A percentile compares a stretch with the other conserved stretches of the same genome.
Evolutionary conservation across 495 filamentous ascomycete genomes (phyloP).

Genomic region (Penicillium crystallinum): DNA sequence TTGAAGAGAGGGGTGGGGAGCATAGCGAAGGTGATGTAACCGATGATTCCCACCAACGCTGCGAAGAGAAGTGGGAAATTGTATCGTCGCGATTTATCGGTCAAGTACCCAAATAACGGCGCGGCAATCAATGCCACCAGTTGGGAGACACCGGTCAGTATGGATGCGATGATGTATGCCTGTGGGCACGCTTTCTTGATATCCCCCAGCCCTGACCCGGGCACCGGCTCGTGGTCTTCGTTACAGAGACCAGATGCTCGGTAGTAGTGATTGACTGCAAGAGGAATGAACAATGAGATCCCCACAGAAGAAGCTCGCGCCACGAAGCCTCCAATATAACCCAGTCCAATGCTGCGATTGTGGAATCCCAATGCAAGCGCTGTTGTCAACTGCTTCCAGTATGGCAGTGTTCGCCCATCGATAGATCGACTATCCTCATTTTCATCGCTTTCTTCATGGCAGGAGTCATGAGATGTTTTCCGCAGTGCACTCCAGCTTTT

Average conservation of each 20-base stretch:
- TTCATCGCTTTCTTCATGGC: constrained; percentile 1
- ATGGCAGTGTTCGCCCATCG: constrained; percentile 17
- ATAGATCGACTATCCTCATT: not conserved
- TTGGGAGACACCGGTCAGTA: constrained; percentile 83
- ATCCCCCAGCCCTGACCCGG: constrained; percentile 48
- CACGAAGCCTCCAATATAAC: constrained; percentile 91
- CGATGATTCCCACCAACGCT: constrained; percentile 63
- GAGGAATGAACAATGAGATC: constrained; percentile 88
- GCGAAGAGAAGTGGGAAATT: constrained; percentile 72
- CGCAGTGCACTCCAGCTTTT: constrained; percentile 58
- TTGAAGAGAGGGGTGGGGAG: constrained; percentile 66
- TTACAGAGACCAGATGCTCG: constrained; percentile 72
- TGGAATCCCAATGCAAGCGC: constrained; percentile 67
- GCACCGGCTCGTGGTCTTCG: constrained; percentile 49
- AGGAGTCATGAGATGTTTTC: constrained; percentile 4
- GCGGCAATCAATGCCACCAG: constrained; percentile 79
- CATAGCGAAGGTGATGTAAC: constrained; percentile 68
- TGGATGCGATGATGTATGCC: constrained; percentile 80
- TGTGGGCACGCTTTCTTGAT: constrained; percentile 74
- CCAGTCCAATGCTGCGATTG: constrained; percentile 72
- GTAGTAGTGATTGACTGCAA: constrained; percentile 88
- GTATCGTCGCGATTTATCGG: constrained; percentile 53
- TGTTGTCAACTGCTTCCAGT: constrained; percentile 48
- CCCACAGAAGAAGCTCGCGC: constrained; percentile 93
- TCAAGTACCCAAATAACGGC: constrained; percentile 78